phyloP scores from a whole-genome alignment of 2,329 filamentous ascomycete species.

The Cercospora zeae-maydis region DNA sequence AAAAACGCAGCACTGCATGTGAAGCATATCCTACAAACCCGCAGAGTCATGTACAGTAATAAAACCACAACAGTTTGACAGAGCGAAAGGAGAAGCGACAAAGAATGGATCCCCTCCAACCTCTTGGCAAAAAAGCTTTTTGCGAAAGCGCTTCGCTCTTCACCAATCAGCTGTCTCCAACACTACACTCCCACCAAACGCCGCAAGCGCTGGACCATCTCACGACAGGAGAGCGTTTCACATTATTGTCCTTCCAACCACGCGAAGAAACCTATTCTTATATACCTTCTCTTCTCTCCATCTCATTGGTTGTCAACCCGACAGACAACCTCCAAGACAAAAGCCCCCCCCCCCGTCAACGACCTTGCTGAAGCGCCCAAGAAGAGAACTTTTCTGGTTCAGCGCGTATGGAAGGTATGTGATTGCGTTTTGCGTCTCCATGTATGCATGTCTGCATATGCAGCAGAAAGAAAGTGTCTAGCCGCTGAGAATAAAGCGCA shows the following conservation, averaged over 20 bases:
- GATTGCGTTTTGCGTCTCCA: background rate
- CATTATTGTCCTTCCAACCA: background rate
- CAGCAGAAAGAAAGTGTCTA: background rate
- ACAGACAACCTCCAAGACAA: background rate
- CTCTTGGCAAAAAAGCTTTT: background rate
- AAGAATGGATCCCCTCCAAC: background rate
- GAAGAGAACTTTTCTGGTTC: background rate
- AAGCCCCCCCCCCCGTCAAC: background rate
- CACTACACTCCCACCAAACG: background rate
- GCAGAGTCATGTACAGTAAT: too few species aligned
- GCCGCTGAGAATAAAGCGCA: background rate
- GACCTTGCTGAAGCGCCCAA: background rate
- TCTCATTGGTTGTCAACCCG: background rate
- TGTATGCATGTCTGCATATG: background rate
- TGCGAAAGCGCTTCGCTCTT: conserved; percentile 5
- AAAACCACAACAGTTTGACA: background rate
- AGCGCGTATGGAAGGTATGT: background rate
- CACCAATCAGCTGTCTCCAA: conserved; percentile 4
- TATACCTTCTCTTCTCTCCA: too few species aligned
- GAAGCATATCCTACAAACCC: background rate
- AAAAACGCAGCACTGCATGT: background rate
- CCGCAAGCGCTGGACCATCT: conserved; percentile 1
- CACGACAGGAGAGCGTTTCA: background rate
- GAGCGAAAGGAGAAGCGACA: background rate
- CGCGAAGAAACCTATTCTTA: background rate